phyloP scores from a whole-genome alignment of 768 basidiomycete species.

The Leccinum pellstonianum region DNA sequence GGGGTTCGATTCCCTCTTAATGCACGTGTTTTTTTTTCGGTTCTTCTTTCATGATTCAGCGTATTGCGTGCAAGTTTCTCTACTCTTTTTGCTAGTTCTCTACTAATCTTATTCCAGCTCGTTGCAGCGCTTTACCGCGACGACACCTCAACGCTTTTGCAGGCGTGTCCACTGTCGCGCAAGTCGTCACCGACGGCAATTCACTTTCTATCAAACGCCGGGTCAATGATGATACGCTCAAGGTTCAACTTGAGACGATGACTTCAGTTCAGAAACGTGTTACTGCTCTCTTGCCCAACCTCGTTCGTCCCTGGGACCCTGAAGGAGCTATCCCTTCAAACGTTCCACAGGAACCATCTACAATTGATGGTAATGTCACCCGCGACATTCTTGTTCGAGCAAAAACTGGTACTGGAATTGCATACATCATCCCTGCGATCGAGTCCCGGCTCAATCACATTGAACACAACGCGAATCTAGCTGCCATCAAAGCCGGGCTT shows the following conservation, averaged over 20 bases:
- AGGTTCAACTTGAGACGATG: slow-evolving; percentile 70
- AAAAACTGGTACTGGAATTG: slow-evolving; percentile 87
- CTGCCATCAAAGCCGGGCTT: slow-evolving; percentile 43
- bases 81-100: neutral
- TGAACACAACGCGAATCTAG: slow-evolving; percentile 41
- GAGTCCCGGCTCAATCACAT: slow-evolving; percentile 69
- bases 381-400: slow-evolving; percentile 85
- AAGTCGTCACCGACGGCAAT: neutral
- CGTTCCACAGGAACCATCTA: neutral
- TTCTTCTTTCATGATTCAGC: neutral
- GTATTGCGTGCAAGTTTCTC: slow-evolving; percentile 15
- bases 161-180: too few relatives aligned
- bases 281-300: slow-evolving; percentile 66
- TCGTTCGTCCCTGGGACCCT: slow-evolving; percentile 54
- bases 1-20: slow-evolving; percentile 68
- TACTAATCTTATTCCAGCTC: slow-evolving; percentile 7
- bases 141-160: slow-evolving; percentile 8
- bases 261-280: slow-evolving; percentile 82
- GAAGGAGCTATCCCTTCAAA: slow-evolving; percentile 15
- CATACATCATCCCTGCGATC: slow-evolving; percentile 84
- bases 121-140: neutral
- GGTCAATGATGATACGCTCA: slow-evolving; percentile 44
- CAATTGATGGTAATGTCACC: slow-evolving; percentile 12
- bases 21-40: slow-evolving; percentile 9
- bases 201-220: slow-evolving; percentile 30